Conservation (phyloP, 768 basidiomycete genomes). For the Boletus reticuloceps region DNA sequence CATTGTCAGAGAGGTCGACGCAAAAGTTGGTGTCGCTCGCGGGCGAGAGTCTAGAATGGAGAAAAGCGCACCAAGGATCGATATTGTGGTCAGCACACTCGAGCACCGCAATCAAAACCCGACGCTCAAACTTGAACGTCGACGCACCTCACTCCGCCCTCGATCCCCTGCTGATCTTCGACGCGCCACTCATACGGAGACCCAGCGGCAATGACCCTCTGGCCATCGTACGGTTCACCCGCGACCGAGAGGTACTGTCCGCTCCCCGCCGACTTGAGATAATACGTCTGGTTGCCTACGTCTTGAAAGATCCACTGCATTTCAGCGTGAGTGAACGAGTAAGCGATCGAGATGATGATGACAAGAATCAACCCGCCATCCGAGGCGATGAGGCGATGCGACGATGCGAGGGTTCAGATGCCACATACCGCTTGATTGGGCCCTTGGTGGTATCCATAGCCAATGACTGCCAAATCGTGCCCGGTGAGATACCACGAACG, state of each 20-base stretch:
- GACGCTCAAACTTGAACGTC: neutral
- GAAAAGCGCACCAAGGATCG: too few relatives aligned
- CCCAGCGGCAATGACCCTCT: conserved; percentile 36
- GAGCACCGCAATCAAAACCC: too few relatives aligned
- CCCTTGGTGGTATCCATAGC: conserved; percentile 41
- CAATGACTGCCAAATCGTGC: conserved; percentile 40
- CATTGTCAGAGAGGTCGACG: conserved; percentile 48
- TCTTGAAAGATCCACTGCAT: conserved; percentile 51
- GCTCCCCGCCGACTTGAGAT: conserved; percentile 41
- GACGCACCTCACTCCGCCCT: conserved; percentile 41
- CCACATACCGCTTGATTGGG: conserved; percentile 47
- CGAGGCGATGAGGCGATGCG: too few relatives aligned
- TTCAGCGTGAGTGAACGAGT: too few relatives aligned
- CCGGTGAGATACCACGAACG: too few relatives aligned
- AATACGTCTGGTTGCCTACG: conserved; percentile 32
- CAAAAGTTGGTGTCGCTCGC: conserved; percentile 39
- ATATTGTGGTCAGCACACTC: too few relatives aligned
- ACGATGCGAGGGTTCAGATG: too few relatives aligned
- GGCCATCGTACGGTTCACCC: conserved; percentile 35
- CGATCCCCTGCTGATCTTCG: conserved; percentile 41
- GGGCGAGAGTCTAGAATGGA: conserved; percentile 40
- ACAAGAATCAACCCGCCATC: too few relatives aligned
- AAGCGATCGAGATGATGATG: too few relatives aligned
- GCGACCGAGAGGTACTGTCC: conserved; percentile 42
- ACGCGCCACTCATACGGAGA: conserved; percentile 48